Evolutionary conservation across 495 filamentous ascomycete genomes (phyloP), one percentile per base, ranked within the genome.

Genomic region (Clavariopsis aquatica): DNA sequence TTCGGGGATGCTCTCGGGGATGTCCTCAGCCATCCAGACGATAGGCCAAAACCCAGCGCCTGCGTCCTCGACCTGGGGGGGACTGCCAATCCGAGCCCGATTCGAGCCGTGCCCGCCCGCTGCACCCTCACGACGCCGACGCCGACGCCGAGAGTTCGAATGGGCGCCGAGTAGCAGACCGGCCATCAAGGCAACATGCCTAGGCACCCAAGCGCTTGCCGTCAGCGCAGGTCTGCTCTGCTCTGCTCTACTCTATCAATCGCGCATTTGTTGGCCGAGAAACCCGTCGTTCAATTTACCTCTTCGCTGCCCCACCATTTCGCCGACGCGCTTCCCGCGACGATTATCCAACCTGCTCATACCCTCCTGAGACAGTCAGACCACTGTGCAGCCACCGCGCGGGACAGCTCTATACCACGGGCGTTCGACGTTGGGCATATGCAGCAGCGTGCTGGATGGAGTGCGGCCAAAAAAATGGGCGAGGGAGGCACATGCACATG

Each of bases 281-380:
- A 43, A 17, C 6, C 3, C 9, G 9, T n/a, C 38, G 3, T 15
- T 43, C 38, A 9, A 43, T 43, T 17, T 43, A n/a, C 38, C n/a
- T n/a, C 38, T 43, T 17, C 38, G 38, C 38, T 6, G 38, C 38
- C 38, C 38, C 38, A 43, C 38, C 31, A n/a, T 43, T n/a, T 43
- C 15, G 15, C 38, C 15, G 38, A 43, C 38, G 52, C 52, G 31
- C 23, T 56, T 22, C 23, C 31, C 55, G 36, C 24, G 24, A 49
- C 55, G 43, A 46, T 24, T 24, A 26, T 29, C n/a, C 55, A 47
- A 28, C 49, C 34, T 53, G n/a, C 57, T 62, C 59, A 52, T 43
- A 62, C 59, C 59, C 10, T 28, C 20, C 59, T 62, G 49, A 62
- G 49, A 62, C 59, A 29, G 22, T 20, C 22, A 23, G 27, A 23